phyloP scores from a whole-genome alignment of 2,329 filamentous ascomycete species.

The Thermoascus crustaceus region DNA sequence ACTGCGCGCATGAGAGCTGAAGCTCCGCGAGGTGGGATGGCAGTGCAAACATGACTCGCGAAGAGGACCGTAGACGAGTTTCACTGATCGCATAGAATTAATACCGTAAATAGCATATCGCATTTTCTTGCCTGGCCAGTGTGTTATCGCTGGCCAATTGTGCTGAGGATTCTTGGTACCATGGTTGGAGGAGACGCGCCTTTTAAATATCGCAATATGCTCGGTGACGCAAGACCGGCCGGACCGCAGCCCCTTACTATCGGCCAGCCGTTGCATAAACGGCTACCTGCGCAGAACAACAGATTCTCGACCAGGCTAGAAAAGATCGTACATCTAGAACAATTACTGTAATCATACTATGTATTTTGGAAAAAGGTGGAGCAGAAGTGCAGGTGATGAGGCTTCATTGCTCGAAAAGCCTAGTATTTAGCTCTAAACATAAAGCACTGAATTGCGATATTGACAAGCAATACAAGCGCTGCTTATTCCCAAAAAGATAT shows the following conservation, averaged over 20 bases:
- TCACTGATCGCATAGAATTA: neutral
- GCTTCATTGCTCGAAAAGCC: too few relatives aligned
- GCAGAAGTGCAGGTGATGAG: too few relatives aligned
- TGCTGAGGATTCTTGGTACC: neutral
- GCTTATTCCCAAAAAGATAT: too few relatives aligned
- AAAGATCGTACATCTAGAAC: too few relatives aligned
- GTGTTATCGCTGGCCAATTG: neutral
- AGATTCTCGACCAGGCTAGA: too few relatives aligned
- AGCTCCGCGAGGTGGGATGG: neutral
- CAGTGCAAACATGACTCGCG: neutral
- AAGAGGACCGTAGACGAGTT: neutral
- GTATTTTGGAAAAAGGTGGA: too few relatives aligned
- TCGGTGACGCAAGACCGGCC: neutral
- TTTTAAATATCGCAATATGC: conserved; percentile 1
- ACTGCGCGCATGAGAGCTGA: neutral
- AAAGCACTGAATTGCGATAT: too few relatives aligned
- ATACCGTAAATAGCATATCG: neutral
- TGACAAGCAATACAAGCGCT: too few relatives aligned
- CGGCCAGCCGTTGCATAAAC: too few relatives aligned
- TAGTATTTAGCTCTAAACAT: too few relatives aligned
- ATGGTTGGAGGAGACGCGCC: neutral
- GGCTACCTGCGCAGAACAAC: neutral
- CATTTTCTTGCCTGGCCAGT: neutral
- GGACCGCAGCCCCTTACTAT: neutral
- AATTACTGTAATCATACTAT: too few relatives aligned